Evolutionary conservation across 305 asterid species (phyloP), one percentile per base, ranked within the genome.

Genomic region (Fraxinus dipetala): DNA sequence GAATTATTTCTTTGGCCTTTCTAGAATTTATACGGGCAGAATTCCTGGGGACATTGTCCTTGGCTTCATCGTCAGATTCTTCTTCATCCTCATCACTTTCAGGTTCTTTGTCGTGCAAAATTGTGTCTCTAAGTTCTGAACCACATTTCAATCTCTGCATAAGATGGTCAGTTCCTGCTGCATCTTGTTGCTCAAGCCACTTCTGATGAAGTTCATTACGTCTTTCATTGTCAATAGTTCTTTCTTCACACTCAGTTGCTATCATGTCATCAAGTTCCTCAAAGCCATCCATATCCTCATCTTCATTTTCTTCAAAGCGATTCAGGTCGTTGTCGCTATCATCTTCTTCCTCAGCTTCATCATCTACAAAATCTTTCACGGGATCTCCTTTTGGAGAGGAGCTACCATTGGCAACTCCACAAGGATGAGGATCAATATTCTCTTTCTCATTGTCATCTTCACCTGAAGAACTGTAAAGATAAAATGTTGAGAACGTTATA

Each of bases 171-270:
- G 99, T 95, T 88, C 98, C 98, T n/a, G 93, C 92, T 36, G 96
- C 98, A 91, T 95, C 99, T 89, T 94, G 98, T 83, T 92, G 98
- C 85, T 93, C 97, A 84, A 95, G 99, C 99, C 99, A 95, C 89
- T 89, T 92, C 80, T 90, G 97, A 86, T 95, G 99, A 83, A 95
- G 97, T 85, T 91, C 97, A 85, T 92, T 87, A 74, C 99, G 95
- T 75, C 76, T 90, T 83, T 91, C 97, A 35, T 82, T 87, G 78
- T 95, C 99, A 70, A 72, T 36, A 38, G 89, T 85, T 77, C 81
- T 90, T 86, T 95, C 99, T 85, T 92, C 86, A 84, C 79, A 92
- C 24, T 79, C 89, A 54, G 95, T 90, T 80, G 97, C 95, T 77
- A 94, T 94, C 75, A 95, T 91, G 86, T 93, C 94, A 83, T 93